Base-by-base conservation (phyloP, 768 basidiomycete species). In the Mycena vitilis region DNA sequence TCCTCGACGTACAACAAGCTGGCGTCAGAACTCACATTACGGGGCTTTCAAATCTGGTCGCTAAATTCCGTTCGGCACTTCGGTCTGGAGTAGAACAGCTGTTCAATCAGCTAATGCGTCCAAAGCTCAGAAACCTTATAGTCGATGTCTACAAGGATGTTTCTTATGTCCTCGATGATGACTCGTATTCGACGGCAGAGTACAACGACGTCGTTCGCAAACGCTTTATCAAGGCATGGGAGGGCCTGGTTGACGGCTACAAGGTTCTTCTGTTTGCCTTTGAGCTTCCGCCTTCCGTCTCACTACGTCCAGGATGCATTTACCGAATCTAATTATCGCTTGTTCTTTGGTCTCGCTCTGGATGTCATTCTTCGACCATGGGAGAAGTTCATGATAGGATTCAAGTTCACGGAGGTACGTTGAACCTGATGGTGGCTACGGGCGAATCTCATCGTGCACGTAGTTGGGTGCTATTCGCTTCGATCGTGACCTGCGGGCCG, bases 401-500 rank as follows among this genome's bases (percentile, higher is more conserved):
- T 97, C 74, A 91, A 87, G 79, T 98, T 93, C 76, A 94, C 94
- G 13, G 97, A 99, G 86, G 96, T 92, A 72, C 34, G 87, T 66
- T 16, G 6, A 45, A 23, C 30, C 36, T 52, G n/a, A 38, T 30
- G 47, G 52, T 38, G n/a, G 16, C 25, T 49, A 22, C 61, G 12
- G 11, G 20, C 20, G 2, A 40, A 2, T 23, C 62, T 25, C 9
- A 56, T 53, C 47, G 20, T 61, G 18, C 72, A 10, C 10, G 15
- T 40, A 99, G 96, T 87, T 99, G 66, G 98, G 98, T 30, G 97
- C 96, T 5, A 92, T 99, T 67, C 91, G 96, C 18, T 96, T 98
- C 76, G 98, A 99, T 75, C 88, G 92, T 20, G 97, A 99, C 77
- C 82, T 99, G 52, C 87, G 97, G 30, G 88, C 94, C 5, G 87